Conservation (phyloP, 257 asterid genomes). For the Orobanche coerulescens region DNA sequence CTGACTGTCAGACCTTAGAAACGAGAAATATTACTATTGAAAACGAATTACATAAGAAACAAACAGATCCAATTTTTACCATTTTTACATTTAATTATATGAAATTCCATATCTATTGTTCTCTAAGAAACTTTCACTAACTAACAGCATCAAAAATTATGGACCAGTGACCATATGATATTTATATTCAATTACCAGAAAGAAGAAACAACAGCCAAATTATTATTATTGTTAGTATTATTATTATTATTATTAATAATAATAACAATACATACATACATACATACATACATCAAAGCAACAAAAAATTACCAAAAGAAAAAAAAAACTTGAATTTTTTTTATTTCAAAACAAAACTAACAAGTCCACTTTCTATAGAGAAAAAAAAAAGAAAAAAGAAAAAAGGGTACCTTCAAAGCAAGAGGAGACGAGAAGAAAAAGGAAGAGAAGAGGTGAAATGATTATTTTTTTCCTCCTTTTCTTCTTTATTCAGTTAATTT, state of each 20-base stretch:
- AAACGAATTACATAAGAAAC: background rate
- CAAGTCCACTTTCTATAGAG: slow-evolving; percentile 6
- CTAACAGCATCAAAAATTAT: background rate
- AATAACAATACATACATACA: background rate
- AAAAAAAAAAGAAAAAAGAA: background rate
- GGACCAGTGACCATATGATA: background rate
- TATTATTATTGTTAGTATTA: too few relatives aligned
- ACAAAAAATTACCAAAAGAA: background rate
- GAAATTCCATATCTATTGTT: background rate
- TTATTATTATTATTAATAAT: too few relatives aligned
- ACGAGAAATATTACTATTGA: slow-evolving; percentile 4
- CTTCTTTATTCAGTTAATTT: slow-evolving; percentile 21
- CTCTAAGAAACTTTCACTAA: too few relatives aligned
- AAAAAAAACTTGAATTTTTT: slow-evolving; percentile 7
- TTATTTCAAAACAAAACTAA: slow-evolving; percentile 17
- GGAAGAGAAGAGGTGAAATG: background rate
- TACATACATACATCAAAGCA: background rate
- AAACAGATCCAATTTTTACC: too few relatives aligned
- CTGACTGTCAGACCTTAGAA: slow-evolving; percentile 19
- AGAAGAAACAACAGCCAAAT: slow-evolving; percentile 3
- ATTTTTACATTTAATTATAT: background rate
- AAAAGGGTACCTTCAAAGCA: slow-evolving; percentile 21
- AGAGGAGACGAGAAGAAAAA: background rate
- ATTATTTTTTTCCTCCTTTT: background rate
- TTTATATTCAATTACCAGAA: background rate